Conservation (phyloP, 2,329 filamentous ascomycete species). For the Aspergillus eucalypticola region DNA sequence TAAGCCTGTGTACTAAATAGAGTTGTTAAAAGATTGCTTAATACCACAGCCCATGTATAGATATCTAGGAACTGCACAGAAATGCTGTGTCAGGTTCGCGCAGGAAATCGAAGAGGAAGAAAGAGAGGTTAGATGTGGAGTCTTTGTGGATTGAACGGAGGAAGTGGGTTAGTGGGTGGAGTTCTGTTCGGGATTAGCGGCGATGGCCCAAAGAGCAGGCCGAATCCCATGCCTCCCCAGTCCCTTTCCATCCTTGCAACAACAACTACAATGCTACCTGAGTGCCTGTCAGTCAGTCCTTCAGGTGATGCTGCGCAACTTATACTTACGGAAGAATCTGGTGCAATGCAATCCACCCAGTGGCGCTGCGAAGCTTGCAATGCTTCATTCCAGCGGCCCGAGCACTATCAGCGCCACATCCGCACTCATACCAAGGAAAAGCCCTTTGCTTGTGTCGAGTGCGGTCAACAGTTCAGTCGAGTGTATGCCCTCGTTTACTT, state of each 20-base stretch:
- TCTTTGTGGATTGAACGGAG: too few species aligned
- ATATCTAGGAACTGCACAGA: too few species aligned
- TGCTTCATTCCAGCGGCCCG: slow-evolving; percentile 3
- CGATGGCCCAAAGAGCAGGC: background rate
- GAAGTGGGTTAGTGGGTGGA: too few species aligned
- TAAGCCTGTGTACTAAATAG: too few species aligned
- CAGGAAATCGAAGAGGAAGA: background rate
- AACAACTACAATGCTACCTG: background rate
- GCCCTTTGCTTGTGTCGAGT: slow-evolving; percentile 2
- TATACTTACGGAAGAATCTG: background rate
- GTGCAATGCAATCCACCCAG: background rate
- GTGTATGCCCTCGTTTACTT: background rate
- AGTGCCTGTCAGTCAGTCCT: too few species aligned
- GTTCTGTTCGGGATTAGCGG: background rate
- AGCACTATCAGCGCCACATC: slow-evolving; percentile 8
- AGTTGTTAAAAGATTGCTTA: too few species aligned
- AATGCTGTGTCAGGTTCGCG: too few species aligned
- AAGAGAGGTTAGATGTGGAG: too few species aligned
- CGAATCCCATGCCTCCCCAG: background rate
- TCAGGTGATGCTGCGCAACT: background rate
- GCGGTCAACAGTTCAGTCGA: background rate
- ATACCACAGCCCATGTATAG: too few species aligned
- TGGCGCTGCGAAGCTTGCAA: background rate
- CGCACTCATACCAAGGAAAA: slow-evolving; percentile 3
- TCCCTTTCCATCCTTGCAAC: background rate